phyloP scores from a whole-genome alignment of 2,329 filamentous ascomycete genomes.

The Trichophyton mentagrophytes region DNA sequence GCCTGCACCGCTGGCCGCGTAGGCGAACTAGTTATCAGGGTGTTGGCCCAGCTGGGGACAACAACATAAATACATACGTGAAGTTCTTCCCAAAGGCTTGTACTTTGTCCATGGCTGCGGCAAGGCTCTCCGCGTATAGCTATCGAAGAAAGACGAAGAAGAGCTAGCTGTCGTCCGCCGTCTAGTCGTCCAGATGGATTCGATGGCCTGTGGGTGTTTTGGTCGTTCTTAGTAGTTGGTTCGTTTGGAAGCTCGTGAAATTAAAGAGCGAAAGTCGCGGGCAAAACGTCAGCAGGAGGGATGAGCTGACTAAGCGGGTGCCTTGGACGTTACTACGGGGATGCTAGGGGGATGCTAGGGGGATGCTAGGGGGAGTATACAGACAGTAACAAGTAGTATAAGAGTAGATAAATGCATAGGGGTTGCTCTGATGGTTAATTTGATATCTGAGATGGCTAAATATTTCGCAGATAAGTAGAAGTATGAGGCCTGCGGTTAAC shows the following conservation, averaged over 20 bases:
- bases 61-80: constrained; percentile 33
- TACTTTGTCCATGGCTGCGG: constrained; percentile 51
- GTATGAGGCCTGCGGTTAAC: too few relatives aligned
- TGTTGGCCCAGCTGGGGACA: not conserved
- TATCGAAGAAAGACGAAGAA: not conserved
- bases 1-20: not conserved
- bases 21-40: not conserved
- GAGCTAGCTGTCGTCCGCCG: not conserved
- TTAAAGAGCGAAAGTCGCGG: too few relatives aligned
- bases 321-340: too few relatives aligned
- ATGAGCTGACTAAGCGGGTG: too few relatives aligned
- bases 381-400: too few relatives aligned
- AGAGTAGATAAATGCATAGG: too few relatives aligned
- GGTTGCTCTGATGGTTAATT: too few relatives aligned
- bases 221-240: not conserved
- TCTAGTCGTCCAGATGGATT: not conserved
- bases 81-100: constrained; percentile 59
- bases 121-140: not conserved
- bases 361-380: too few relatives aligned
- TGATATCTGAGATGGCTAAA: too few relatives aligned
- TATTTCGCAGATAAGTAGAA: too few relatives aligned
- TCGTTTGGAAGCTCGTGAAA: not conserved
- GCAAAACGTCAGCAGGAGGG: too few relatives aligned
- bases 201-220: not conserved
- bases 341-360: too few relatives aligned